Evolutionary conservation across 805 yeast species (phyloP), one percentile per base, ranked within the genome.

Genomic region (Lachancea kluyveri): DNA sequence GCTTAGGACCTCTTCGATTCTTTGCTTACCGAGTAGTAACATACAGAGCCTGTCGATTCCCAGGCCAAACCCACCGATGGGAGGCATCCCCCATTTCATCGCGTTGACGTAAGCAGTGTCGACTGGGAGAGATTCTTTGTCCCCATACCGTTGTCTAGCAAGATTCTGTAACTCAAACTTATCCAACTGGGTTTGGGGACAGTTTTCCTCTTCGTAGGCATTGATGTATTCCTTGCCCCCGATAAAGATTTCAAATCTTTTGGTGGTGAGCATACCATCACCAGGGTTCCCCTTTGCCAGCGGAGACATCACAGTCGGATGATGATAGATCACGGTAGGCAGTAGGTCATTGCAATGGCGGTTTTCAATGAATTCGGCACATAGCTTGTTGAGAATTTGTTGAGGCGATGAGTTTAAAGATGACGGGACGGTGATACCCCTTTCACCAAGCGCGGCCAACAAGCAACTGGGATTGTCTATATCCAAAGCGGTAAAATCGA

Each of bases 11-110:
- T 73, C 72, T 32, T 80, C 90, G 11, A 92, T 87, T 17, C 95
- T 64, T 13, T 62, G 62, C 24, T 70, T 59, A 0, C 73, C 78
- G 4, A 81, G 69, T 19, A 90, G 60, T 12, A 85, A 56, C 96
- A 90, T 86, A 31, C 79, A 77, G 21, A 92, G 57, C 33, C 99
- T 59, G 51, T 92, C 99, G 13, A 92, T 68, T 0, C 99, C 99
- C 38, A 94, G 62, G 1, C 98, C 99, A 84, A 96, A 84, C 0
- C 99, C 99, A 2, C 95, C 97, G 3, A 96, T 90, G 1, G 98
- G 98, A 3, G 97, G 96, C 62, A 92, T 70, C 1, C 95, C 97
- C 70, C 79, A 84, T 51, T 85, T 90, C 88, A 92, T 77, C 10
- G 79, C 72, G 25, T 72, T 68, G 1, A 87, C 73, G 52, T 75